Conservation (phyloP, 495 filamentous ascomycete species). For the Talaromyces borbonicus region DNA sequence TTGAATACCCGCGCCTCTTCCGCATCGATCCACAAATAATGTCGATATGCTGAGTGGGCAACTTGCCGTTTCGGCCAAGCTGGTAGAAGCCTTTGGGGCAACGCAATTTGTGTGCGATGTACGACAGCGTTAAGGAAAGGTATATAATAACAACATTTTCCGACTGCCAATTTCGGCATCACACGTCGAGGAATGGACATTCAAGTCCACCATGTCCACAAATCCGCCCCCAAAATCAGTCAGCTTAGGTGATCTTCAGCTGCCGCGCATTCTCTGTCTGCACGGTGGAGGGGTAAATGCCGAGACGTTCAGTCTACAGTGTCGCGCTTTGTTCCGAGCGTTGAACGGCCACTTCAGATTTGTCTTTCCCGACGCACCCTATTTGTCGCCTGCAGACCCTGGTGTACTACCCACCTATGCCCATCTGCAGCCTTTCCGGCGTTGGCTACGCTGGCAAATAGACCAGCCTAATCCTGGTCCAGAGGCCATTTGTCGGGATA, state of each 20-base stretch:
- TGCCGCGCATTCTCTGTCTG: constrained; percentile 27
- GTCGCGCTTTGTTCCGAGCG: constrained; percentile 11
- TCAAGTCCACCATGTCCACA: background rate
- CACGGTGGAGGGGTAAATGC: constrained; percentile 26
- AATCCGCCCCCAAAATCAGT: background rate
- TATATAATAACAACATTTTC: too few relatives aligned
- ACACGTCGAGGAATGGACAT: too few relatives aligned
- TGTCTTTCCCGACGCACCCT: constrained; percentile 24
- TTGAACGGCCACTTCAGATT: constrained; percentile 18
- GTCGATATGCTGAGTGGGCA: too few relatives aligned
- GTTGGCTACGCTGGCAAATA: constrained; percentile 45
- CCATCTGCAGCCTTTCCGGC: constrained; percentile 44
- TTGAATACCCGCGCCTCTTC: too few relatives aligned
- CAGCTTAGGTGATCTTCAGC: constrained; percentile 1
- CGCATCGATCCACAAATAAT: too few relatives aligned
- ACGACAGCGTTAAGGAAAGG: too few relatives aligned
- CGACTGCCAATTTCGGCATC: too few relatives aligned
- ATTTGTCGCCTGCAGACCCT: constrained; percentile 20
- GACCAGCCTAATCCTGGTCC: constrained; percentile 17
- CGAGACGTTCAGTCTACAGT: constrained; percentile 20
- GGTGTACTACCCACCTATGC: constrained; percentile 31
- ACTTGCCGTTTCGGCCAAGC: too few relatives aligned
- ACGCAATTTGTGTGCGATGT: too few relatives aligned
- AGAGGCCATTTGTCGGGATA: background rate
- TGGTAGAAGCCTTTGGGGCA: too few relatives aligned